Base-by-base conservation (phyloP, 345 rosid species). In the Litchi chinensis region DNA sequence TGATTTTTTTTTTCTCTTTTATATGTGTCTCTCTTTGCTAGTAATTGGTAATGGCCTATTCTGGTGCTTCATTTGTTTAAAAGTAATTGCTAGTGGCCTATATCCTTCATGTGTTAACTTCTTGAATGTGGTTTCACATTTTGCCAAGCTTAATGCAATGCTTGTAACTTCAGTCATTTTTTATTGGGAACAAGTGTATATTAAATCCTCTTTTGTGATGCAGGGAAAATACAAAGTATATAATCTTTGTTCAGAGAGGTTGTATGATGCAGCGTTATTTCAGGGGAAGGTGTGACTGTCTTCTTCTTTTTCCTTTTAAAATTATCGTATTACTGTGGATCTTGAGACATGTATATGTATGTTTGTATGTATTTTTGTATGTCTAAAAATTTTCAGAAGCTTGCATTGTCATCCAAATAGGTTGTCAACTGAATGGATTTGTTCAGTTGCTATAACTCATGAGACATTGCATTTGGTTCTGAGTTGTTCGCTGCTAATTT, bases 221-320 rank as follows among this genome's bases (percentile, higher is more conserved):
- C 89, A 95, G 99, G 97, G 82, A n/a, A 95, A 93, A 79, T 95
- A 92, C 86, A 95, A 95, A 79, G 99, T 95, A 15, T 95, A 89
- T 88, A 95, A 93, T 82, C 97, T 95, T 76, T 95, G 99, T 82
- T 91, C 93, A 67, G 99, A 95, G 92, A 90, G 98, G 85, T 82
- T 93, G 41, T 95, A 95, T 15, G 97, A 95, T 82, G 97, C 97
- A 77, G 89, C 99, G 65, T 82, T 82, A 60, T 91, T 92, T 73
- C 89, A 90, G 85, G 98, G 99, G 79, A 95, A 95, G 98, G 98
- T 95, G 76, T 43, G 76, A 15, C 75, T 28, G 71, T 77, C 41
- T 39, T 77, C 75, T 71, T 71, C 28, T n/a, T 64, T 59, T 21
- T 21, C 73, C 40, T 28, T 54, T 8, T 39, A n/a, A 44, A 12